Conservation (phyloP, 1,284 basidiomycete genomes). For the Ceraceosorus guamensis region DNA sequence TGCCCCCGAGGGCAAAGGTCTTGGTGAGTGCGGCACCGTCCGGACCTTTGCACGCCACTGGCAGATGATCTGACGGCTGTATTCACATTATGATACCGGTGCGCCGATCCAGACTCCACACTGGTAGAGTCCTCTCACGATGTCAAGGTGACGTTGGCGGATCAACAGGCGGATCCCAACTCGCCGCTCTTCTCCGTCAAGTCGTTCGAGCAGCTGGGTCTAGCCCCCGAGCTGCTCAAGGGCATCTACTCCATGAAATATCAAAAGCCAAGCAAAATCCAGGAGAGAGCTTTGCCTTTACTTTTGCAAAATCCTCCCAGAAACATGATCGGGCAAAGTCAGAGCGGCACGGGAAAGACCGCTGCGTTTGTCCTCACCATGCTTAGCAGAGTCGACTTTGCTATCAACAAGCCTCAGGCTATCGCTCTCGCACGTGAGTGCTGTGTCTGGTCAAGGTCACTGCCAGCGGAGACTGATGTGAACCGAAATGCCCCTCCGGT, state of each 20-base stretch:
- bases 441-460: too few relatives aligned
- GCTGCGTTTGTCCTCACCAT: conserved; percentile 97
- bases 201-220: conserved; percentile 66
- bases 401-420: conserved; percentile 68
- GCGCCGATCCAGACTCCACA: conserved; percentile 19
- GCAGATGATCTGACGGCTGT: too few relatives aligned
- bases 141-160: conserved; percentile 86
- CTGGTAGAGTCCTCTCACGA: conserved; percentile 34
- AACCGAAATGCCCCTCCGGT: not conserved
- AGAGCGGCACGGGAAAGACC: conserved; percentile 98
- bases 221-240: conserved; percentile 70
- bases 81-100: not conserved
- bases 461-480: not conserved
- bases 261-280: conserved; percentile 96
- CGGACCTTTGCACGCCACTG: too few relatives aligned
- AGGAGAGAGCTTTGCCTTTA: conserved; percentile 90
- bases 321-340: conserved; percentile 99
- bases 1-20: too few relatives aligned
- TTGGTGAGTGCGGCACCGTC: too few relatives aligned
- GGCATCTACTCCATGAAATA: conserved; percentile 96
- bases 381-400: conserved; percentile 86
- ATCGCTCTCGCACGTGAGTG: conserved; percentile 36
- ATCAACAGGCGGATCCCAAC: conserved; percentile 91
- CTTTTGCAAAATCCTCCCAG: conserved; percentile 82
- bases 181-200: conserved; percentile 90